Conservation (phyloP, 1,284 basidiomycete genomes). For the Stygiomarasmius scandens region DNA sequence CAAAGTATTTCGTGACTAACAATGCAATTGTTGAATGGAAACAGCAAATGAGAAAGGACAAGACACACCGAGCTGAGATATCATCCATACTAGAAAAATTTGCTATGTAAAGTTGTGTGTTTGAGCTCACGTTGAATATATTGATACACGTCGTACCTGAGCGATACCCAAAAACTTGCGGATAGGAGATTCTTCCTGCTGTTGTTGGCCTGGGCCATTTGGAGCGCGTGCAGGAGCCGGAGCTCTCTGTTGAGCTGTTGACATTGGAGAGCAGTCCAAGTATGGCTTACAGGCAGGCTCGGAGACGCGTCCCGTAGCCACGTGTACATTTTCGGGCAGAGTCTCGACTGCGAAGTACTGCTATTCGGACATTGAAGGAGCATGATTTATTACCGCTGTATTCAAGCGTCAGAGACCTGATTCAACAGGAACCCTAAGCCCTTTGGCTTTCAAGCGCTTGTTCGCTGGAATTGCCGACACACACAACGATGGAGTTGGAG, state of each 20-base stretch:
- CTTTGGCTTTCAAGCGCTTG: no score
- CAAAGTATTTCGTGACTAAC: conserved; percentile 49
- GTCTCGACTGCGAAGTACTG: no score
- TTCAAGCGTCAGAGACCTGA: no score
- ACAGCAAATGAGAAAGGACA: conserved; percentile 3
- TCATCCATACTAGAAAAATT: conserved; percentile 62
- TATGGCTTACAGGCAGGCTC: neutral
- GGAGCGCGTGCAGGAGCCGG: conserved; percentile 27
- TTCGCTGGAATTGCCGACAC: no score
- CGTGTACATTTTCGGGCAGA: neutral
- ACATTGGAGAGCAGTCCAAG: conserved; percentile 1
- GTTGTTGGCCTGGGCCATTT: conserved; percentile 17
- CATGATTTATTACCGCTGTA: no score
- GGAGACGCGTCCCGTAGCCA: neutral
- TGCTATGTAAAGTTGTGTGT: conserved; percentile 44
- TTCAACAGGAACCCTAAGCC: no score
- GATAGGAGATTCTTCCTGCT: conserved; percentile 35
- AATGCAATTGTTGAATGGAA: conserved; percentile 8
- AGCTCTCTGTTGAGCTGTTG: conserved; percentile 14
- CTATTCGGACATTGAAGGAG: no score
- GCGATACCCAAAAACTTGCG: conserved; percentile 42
- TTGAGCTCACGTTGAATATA: neutral
- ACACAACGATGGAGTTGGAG: no score
- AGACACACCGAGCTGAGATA: conserved; percentile 63
- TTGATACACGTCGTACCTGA: conserved; percentile 42